phyloP scores from a whole-genome alignment of 2,329 filamentous ascomycete species.

The Chalaropsis thielavioides region DNA sequence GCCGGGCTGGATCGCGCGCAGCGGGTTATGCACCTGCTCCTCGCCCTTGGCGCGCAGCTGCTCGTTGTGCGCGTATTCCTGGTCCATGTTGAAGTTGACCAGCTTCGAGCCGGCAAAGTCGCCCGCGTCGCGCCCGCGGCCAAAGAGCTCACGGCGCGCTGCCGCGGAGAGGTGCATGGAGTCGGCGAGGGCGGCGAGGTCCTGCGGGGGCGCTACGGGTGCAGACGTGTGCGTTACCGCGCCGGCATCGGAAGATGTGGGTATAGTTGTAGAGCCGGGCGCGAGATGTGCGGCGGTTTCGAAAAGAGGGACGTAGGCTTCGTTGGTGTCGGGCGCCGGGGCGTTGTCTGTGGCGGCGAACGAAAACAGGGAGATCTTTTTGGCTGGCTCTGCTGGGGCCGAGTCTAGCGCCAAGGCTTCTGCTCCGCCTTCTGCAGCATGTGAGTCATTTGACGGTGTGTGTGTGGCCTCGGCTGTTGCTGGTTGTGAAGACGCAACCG shows the following conservation, averaged over 20 bases:
- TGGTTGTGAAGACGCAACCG: not conserved
- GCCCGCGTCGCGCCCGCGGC: slow-evolving; percentile 40
- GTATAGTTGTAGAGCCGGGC: slow-evolving; percentile 19
- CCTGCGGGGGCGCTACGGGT: slow-evolving; percentile 19
- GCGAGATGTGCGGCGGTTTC: slow-evolving; percentile 24
- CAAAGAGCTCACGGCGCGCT: slow-evolving; percentile 72
- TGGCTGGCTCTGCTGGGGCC: not conserved
- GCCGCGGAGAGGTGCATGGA: slow-evolving; percentile 66
- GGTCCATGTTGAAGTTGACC: slow-evolving; percentile 77
- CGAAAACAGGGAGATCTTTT: slow-evolving; percentile 56
- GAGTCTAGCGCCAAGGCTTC: not conserved
- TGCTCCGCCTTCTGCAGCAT: not conserved
- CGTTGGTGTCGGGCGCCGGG: slow-evolving; percentile 18
- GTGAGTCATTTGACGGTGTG: not conserved
- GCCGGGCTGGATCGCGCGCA: slow-evolving; percentile 63
- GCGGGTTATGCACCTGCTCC: slow-evolving; percentile 57
- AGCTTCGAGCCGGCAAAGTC: slow-evolving; percentile 44
- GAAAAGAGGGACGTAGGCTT: slow-evolving; percentile 40
- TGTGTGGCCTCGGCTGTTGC: not conserved
- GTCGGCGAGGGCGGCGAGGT: slow-evolving; percentile 42
- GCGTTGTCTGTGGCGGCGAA: slow-evolving; percentile 32
- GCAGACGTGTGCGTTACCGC: slow-evolving; percentile 19
- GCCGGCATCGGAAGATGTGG: slow-evolving; percentile 24
- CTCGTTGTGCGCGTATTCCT: slow-evolving; percentile 78
- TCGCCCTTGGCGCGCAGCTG: slow-evolving; percentile 55